Evolutionary conservation across 2,329 filamentous ascomycete species (phyloP).

Genomic region (Botryotinia globosa): DNA sequence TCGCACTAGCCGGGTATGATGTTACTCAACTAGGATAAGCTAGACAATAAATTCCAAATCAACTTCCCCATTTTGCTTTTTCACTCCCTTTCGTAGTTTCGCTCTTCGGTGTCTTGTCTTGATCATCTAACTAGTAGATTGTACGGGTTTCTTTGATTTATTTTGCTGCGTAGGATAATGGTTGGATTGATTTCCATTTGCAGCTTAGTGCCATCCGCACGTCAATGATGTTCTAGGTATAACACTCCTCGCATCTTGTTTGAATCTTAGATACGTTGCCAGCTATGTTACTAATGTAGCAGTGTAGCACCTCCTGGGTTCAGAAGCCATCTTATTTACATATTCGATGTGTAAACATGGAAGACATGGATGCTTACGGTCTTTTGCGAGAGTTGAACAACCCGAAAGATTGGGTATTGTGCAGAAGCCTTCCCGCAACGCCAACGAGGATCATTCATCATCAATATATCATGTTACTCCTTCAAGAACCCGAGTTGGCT

Average conservation of each 20-base stretch:
- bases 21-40: not conserved
- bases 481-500: not conserved
- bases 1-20: not conserved
- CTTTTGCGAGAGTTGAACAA: constrained; percentile 9
- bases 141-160: not conserved
- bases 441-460: constrained; percentile 22
- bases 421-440: constrained; percentile 21
- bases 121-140: not conserved
- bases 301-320: not conserved
- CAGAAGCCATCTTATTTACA: not conserved
- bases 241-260: constrained; percentile 8
- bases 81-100: not conserved
- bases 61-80: constrained; percentile 10
- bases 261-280: not conserved
- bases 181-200: not conserved
- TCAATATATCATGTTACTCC: constrained; percentile 17
- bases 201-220: not conserved
- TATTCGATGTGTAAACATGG: not conserved
- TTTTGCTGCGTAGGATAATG: not conserved
- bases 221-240: not conserved
- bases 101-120: not conserved
- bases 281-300: not conserved
- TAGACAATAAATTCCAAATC: not conserved
- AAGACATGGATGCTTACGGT: not conserved
- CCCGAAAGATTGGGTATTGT: constrained; percentile 22